Conservation (phyloP, 768 basidiomycete genomes). For the Collybia mongolica region DNA sequence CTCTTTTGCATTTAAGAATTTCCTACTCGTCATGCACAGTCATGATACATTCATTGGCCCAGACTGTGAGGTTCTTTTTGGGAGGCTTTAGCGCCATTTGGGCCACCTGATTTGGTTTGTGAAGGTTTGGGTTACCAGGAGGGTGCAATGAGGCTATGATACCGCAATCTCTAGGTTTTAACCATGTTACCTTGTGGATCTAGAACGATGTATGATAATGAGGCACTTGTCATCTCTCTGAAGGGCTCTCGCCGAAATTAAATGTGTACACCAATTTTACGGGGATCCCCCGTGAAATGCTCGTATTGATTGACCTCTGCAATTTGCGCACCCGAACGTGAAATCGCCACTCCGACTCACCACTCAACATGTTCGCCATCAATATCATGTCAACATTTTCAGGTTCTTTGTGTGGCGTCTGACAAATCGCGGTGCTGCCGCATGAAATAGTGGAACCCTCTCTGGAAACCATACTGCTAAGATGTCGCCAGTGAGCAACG, state of each 20-base stretch:
- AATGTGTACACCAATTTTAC: not conserved
- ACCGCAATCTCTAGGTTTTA: conserved; percentile 1
- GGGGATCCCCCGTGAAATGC: conserved; percentile 4
- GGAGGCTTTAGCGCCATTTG: no score
- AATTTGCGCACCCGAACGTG: conserved; percentile 12
- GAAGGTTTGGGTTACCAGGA: not conserved
- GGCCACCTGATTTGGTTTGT: no score
- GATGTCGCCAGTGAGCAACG: conserved; percentile 14
- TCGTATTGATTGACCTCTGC: not conserved
- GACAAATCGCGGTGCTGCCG: conserved; percentile 1
- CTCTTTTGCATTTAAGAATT: no score
- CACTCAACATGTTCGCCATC: conserved; percentile 7
- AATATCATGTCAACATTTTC: conserved; percentile 7
- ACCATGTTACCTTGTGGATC: not conserved
- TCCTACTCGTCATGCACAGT: no score
- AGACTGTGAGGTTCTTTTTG: no score
- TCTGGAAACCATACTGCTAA: not conserved
- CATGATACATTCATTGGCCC: no score
- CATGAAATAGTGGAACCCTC: not conserved
- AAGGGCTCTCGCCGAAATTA: not conserved
- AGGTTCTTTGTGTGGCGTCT: conserved; percentile 8
- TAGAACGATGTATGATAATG: not conserved
- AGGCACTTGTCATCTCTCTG: not conserved
- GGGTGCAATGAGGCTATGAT: conserved; percentile 10
- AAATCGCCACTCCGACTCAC: not conserved